Evolutionary conservation across 495 filamentous ascomycete species (phyloP).

Genomic region (Pyronema domesticum): DNA sequence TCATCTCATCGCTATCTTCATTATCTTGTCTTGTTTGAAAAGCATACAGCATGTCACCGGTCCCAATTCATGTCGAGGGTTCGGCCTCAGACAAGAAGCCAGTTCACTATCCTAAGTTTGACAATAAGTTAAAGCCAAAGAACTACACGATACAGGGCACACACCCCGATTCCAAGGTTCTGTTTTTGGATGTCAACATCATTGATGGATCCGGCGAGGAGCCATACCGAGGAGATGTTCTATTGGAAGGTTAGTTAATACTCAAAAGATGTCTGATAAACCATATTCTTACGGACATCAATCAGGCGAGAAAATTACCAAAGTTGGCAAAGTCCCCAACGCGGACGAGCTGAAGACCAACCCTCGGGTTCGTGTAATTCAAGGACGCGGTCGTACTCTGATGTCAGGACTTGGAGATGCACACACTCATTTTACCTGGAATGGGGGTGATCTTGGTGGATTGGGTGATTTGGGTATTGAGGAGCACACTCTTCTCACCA

Average conservation of each 20-base stretch:
- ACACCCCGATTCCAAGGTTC: conserved; percentile 25
- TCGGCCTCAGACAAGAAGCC: too few relatives aligned
- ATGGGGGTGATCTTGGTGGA: conserved; percentile 27
- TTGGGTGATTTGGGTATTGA: conserved; percentile 30
- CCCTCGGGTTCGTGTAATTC: conserved; percentile 26
- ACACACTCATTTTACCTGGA: conserved; percentile 37
- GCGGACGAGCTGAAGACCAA: conserved; percentile 24
- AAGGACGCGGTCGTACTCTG: conserved; percentile 30
- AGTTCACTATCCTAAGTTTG: background rate
- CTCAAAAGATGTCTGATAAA: background rate
- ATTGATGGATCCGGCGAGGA: conserved; percentile 32
- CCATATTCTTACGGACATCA: too few relatives aligned
- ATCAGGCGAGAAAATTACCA: conserved; percentile 26
- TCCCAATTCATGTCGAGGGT: too few relatives aligned
- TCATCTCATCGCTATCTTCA: too few relatives aligned
- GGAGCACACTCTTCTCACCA: conserved; percentile 33
- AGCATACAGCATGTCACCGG: too few relatives aligned
- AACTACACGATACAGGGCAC: conserved; percentile 27
- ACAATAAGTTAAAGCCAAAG: conserved; percentile 22
- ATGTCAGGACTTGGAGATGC: conserved; percentile 35
- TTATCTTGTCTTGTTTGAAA: too few relatives aligned
- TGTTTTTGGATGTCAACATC: conserved; percentile 34
- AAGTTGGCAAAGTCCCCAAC: conserved; percentile 29
- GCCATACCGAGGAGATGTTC: conserved; percentile 33
- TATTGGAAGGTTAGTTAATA: conserved; percentile 25